These are phyloP conservation scores for Castanea mollissima DNA, from an alignment of 306 rosid species.

Conservation along the genomic window DNA sequence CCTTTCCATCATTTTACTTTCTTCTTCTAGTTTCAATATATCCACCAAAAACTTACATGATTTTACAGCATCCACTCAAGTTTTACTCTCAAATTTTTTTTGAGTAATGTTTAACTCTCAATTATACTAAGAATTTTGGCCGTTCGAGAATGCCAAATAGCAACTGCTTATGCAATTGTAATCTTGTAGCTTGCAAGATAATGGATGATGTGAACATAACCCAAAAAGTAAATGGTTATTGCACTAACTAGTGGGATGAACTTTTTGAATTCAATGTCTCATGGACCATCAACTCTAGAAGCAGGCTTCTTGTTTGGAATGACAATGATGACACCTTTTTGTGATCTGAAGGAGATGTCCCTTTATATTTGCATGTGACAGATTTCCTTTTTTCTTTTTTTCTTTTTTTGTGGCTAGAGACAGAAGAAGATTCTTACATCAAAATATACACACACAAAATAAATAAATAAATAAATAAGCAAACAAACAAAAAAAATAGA, in stretches of 20 bases:
- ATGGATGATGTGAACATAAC: too few species aligned
- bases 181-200: too few species aligned
- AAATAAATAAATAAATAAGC: background rate
- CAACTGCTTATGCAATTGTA: too few species aligned
- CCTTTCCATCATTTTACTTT: too few species aligned
- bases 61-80: too few species aligned
- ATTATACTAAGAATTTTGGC: too few species aligned
- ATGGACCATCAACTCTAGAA: background rate
- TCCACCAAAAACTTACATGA: too few species aligned
- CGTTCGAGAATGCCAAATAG: too few species aligned
- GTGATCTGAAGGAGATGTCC: background rate
- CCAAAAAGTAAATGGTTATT: background rate
- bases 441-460: background rate
- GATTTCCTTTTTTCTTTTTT: background rate
- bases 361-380: background rate
- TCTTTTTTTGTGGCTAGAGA: background rate
- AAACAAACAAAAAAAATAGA: background rate
- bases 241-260: background rate
- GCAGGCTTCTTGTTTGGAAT: background rate
- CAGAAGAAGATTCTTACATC: background rate
- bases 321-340: background rate
- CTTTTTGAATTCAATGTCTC: background rate
- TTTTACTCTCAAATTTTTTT: too few species aligned
- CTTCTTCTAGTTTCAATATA: too few species aligned
- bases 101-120: too few species aligned